Evolutionary conservation across 352 stramenopile species (phyloP), one percentile per base, ranked within the genome.

Genomic region (Globisporangium irregulare): DNA sequence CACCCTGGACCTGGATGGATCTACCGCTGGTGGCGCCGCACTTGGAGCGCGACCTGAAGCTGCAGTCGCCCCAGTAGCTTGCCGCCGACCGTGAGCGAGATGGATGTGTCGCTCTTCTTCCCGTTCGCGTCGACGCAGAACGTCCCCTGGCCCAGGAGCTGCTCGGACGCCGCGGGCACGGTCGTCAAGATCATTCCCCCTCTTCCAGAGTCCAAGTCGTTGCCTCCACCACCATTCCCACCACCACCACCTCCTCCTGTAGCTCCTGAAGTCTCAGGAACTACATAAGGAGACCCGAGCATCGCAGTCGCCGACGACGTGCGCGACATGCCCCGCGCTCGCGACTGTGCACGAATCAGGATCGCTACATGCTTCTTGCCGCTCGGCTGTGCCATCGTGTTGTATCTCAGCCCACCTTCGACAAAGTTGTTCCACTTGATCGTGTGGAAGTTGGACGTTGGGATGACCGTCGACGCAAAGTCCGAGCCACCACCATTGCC

Each of bases 371-470:
- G 85, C 73, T 91, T 91, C 59, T 77, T 80, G 25, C 80, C 78
- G 2, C 73, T 67, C 24, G 80, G 61, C 4, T 67, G 69, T 20
- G 79, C 80, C 57, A 81, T 80, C 4, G 83, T 91, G 57, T 86
- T 78, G 70, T 91, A 91, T 5, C 82, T 74, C 38, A 93, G 68
- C 0, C 85, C 85, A 60, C 76, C 69, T 53, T 89, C 84, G 22
- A 91, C 85, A 69, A 91, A 91, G 56, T 82, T 73, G 59, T 89
- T 84, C 85, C 82, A 93, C 32, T 86, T 80, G 53, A 91, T 66
- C 43, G 77, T 80, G 64, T 91, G 81, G 43, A 91, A 91, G 67
- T 91, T 93, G 41, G 85, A 88, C 14, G 81, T 85, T 14, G 84
- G 74, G n/a, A 80, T 82, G 56, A 84, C 59, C 1, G 76, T 83